These are phyloP conservation scores for Phytophthora sp. DNA, from an alignment of 352 stramenopile species.

Conservation along the genomic window DNA sequence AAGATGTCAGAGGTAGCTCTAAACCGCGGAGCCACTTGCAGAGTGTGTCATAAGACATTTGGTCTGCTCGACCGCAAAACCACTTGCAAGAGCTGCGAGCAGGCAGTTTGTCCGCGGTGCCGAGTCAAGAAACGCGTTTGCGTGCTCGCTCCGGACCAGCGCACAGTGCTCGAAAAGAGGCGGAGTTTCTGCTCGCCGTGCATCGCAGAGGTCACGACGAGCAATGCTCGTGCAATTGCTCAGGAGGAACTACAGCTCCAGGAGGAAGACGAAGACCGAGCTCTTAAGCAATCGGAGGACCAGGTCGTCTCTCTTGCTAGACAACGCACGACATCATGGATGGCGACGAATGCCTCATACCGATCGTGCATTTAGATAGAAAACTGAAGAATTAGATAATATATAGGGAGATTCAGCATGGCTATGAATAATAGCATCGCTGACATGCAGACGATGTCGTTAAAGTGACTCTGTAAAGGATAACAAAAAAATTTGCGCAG, in stretches of 20 bases:
- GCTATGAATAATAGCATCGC: too few relatives aligned
- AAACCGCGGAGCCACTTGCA: constrained; percentile 6
- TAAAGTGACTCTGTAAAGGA: too few relatives aligned
- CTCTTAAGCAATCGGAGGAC: neutral
- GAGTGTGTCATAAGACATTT: constrained; percentile 26
- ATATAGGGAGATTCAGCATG: too few relatives aligned
- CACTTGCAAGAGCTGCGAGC: constrained; percentile 30
- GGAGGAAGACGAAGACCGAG: constrained; percentile 4
- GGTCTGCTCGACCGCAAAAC: constrained; percentile 27
- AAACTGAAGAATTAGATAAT: neutral
- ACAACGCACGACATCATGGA: constrained; percentile 25
- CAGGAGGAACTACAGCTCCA: constrained; percentile 23
- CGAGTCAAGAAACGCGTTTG: constrained; percentile 33
- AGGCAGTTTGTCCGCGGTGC: constrained; percentile 30
- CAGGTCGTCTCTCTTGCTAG: constrained; percentile 2
- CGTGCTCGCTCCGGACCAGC: constrained; percentile 10
- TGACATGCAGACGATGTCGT: too few relatives aligned
- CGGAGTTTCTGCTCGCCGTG: constrained; percentile 31
- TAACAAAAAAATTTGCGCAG: too few relatives aligned
- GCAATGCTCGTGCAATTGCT: constrained; percentile 22
- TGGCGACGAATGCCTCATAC: constrained; percentile 11
- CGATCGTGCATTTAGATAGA: constrained; percentile 14
- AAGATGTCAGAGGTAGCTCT: constrained; percentile 16
- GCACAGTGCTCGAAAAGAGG: constrained; percentile 18
- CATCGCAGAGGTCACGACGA: constrained; percentile 17